Conservation (phyloP, 2,329 filamentous ascomycete species). For the Allantophomopsis lycopodina region DNA sequence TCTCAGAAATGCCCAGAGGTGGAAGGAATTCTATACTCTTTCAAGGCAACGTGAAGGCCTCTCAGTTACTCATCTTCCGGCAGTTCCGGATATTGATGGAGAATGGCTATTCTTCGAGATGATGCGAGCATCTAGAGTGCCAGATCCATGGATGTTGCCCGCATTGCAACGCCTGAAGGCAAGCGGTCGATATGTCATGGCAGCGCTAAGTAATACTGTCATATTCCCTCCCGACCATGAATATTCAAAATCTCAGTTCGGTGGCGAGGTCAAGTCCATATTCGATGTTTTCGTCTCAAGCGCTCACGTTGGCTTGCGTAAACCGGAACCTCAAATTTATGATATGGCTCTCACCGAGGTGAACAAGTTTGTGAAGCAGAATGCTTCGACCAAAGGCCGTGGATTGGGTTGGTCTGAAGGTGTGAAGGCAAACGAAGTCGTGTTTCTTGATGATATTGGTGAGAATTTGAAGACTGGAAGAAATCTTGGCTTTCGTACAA, state of each 20-base stretch:
- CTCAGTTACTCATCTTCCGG: constrained; percentile 31
- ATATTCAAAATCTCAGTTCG: constrained; percentile 38
- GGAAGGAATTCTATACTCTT: constrained; percentile 50
- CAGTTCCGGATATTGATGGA: constrained; percentile 60
- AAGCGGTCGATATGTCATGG: constrained; percentile 56
- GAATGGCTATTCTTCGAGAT: constrained; percentile 79
- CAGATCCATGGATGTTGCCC: constrained; percentile 82
- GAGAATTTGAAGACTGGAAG: constrained; percentile 77
- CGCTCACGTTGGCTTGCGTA: constrained; percentile 76
- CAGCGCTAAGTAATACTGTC: constrained; percentile 80
- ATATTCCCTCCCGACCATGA: constrained; percentile 67
- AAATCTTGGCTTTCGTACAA: constrained; percentile 61
- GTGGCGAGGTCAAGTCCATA: constrained; percentile 43
- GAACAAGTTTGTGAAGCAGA: constrained; percentile 44
- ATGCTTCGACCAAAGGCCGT: constrained; percentile 26
- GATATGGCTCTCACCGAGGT: constrained; percentile 54
- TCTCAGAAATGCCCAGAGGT: constrained; percentile 50
- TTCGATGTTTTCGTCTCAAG: constrained; percentile 87
- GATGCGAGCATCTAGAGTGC: constrained; percentile 59
- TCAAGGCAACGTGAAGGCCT: constrained; percentile 24
- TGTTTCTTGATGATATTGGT: constrained; percentile 84
- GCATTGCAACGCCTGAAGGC: constrained; percentile 57
- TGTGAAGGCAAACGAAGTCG: constrained; percentile 51
- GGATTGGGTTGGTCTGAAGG: constrained; percentile 30
- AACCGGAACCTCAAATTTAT: constrained; percentile 78